These are phyloP conservation scores for Neopestalotiopsis rosae DNA, from an alignment of 2,329 filamentous ascomycete species.

Conservation along the genomic window DNA sequence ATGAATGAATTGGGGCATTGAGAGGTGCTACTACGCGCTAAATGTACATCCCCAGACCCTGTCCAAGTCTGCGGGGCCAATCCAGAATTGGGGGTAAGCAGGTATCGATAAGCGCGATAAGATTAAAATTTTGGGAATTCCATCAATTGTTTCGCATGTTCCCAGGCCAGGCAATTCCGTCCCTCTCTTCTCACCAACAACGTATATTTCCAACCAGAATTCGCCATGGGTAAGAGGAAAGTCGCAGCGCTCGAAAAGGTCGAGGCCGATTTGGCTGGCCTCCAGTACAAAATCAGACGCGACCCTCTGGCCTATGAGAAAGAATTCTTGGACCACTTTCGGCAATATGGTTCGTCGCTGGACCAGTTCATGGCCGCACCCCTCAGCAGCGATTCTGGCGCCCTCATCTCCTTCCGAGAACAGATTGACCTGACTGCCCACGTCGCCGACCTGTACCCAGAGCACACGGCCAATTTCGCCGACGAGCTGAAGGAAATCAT, in stretches of 20 bases:
- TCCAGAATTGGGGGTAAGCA: background rate
- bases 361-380: slow-evolving; percentile 91
- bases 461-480: slow-evolving; percentile 77
- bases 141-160: background rate
- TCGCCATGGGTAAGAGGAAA: slow-evolving; percentile 81
- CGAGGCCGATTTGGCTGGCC: slow-evolving; percentile 86
- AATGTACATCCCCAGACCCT: background rate
- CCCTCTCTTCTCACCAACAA: background rate
- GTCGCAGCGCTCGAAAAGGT: slow-evolving; percentile 93
- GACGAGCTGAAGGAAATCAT: slow-evolving; percentile 83
- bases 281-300: slow-evolving; percentile 89
- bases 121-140: slow-evolving; percentile 13
- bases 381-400: slow-evolving; percentile 75
- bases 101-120: slow-evolving; percentile 18
- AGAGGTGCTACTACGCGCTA: too few species aligned
- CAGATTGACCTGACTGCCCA: slow-evolving; percentile 94
- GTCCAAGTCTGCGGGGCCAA: background rate
- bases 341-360: slow-evolving; percentile 88
- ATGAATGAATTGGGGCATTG: too few species aligned
- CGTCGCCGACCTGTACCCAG: slow-evolving; percentile 90
- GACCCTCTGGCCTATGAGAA: slow-evolving; percentile 90
- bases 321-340: slow-evolving; percentile 86
- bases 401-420: slow-evolving; percentile 84
- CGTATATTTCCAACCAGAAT: background rate
- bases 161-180: background rate